Conservation (phyloP, 441 rosid species). For the Pelargonium citronellum region DNA sequence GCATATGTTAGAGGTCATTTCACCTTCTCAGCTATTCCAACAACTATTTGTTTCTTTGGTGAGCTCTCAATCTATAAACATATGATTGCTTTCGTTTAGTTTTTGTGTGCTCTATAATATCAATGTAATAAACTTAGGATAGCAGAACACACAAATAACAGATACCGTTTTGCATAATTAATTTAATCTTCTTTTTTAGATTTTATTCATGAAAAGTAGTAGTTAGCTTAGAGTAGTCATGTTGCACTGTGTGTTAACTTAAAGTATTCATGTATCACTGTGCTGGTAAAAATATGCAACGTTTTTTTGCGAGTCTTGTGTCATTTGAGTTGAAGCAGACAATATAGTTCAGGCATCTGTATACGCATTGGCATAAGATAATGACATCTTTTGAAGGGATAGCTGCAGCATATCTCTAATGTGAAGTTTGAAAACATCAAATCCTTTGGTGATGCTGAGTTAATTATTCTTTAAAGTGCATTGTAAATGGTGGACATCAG, state of each 20-base stretch:
- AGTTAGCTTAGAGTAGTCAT: neutral
- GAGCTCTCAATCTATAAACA: conserved; percentile 30
- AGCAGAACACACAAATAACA: neutral
- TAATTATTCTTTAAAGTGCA: too few relatives aligned
- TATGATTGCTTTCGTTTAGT: neutral
- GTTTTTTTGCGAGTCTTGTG: neutral
- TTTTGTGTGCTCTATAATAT: neutral
- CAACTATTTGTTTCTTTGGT: conserved; percentile 82
- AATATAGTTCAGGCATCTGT: too few relatives aligned
- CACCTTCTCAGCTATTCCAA: conserved; percentile 61
- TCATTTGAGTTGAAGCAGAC: neutral
- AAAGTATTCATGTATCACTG: neutral
- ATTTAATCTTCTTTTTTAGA: neutral
- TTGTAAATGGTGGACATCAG: too few relatives aligned
- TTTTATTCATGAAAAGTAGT: neutral
- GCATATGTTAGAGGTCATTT: conserved; percentile 62
- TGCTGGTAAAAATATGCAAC: neutral
- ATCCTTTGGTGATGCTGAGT: too few relatives aligned
- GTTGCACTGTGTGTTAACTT: neutral
- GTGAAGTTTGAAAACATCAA: too few relatives aligned
- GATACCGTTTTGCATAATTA: neutral
- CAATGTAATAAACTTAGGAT: neutral
- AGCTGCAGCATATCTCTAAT: too few relatives aligned
- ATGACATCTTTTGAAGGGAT: too few relatives aligned
- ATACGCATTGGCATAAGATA: too few relatives aligned